These are phyloP conservation scores for Erysimum cheiranthoides DNA, from an alignment of 345 rosid species.

Conservation along the genomic window DNA sequence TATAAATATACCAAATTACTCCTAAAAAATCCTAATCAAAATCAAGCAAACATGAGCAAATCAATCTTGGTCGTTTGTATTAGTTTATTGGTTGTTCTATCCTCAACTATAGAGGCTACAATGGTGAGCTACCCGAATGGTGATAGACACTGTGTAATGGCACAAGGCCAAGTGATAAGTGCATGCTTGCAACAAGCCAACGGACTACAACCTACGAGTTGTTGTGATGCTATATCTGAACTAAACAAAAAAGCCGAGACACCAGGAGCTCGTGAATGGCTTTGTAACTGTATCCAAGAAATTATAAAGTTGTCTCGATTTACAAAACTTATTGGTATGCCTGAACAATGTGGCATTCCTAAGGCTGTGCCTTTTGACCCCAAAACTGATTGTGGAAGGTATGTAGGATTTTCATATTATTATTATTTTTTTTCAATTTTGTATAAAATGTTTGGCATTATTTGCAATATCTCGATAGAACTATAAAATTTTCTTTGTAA, in stretches of 20 bases:
- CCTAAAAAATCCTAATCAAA: background rate
- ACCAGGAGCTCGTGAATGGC: background rate
- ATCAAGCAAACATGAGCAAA: background rate
- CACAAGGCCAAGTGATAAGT: background rate
- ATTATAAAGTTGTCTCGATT: background rate
- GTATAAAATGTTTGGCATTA: no score
- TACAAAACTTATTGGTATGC: background rate
- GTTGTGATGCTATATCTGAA: background rate
- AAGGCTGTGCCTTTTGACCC: background rate
- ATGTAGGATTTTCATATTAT: background rate
- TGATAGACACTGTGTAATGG: background rate
- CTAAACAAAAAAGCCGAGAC: background rate
- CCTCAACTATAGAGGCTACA: background rate
- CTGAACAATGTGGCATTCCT: background rate
- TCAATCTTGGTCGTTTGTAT: background rate
- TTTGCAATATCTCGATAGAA: no score
- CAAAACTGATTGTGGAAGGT: background rate
- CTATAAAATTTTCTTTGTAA: no score
- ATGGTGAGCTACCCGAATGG: background rate
- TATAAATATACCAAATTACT: background rate
- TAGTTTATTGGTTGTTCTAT: background rate
- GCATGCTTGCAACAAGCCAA: background rate
- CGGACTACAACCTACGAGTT: background rate
- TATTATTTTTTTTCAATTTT: no score
- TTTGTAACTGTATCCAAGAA: background rate